Percentiles rank a stretch among this genome's conserved stretches.
These are phyloP conservation scores for Pneumocystis wakefieldiae DNA, from an alignment of 1,139 yeast genomes.

Conservation along the genomic window DNA sequence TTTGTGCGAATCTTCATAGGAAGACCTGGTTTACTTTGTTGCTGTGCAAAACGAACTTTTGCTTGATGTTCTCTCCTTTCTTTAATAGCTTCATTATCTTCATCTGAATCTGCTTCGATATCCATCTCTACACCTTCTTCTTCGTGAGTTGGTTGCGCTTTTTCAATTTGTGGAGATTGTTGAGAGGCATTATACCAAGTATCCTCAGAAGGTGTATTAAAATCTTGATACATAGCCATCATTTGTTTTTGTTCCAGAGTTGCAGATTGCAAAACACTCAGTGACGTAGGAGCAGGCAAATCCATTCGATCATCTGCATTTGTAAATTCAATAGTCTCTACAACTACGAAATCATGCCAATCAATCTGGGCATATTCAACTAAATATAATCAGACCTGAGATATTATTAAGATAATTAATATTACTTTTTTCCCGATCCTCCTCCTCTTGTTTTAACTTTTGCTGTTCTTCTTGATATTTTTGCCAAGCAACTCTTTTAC, in stretches of 20 bases:
- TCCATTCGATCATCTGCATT: conserved; percentile 50
- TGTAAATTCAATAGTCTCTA: conserved; percentile 53
- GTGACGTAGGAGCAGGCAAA: conserved; percentile 44
- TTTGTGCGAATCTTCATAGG: conserved; percentile 14
- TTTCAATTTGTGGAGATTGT: conserved; percentile 17
- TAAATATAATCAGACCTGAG: neutral
- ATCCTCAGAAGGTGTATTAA: conserved; percentile 23
- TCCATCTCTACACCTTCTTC: conserved; percentile 5
- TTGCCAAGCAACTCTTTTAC: conserved; percentile 42
- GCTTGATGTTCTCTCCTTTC: conserved; percentile 13
- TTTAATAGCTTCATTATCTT: conserved; percentile 11
- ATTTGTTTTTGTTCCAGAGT: conserved; percentile 36
- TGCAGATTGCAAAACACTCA: conserved; percentile 47
- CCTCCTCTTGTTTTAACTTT: conserved; percentile 22
- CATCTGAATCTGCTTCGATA: conserved; percentile 6
- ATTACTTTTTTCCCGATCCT: conserved; percentile 26
- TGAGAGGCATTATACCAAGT: conserved; percentile 17
- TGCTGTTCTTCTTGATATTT: conserved; percentile 29
- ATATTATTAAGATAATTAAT: conserved; percentile 2
- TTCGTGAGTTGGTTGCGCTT: conserved; percentile 12
- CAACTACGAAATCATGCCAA: conserved; percentile 72
- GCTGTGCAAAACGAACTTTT: conserved; percentile 4
- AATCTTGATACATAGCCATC: conserved; percentile 13
- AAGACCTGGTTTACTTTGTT: conserved; percentile 7
- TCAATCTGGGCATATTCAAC: conserved; percentile 60